These are phyloP conservation scores for Nidula niveotomentosa DNA, from an alignment of 1,284 basidiomycete genomes.

Conservation along the genomic window DNA sequence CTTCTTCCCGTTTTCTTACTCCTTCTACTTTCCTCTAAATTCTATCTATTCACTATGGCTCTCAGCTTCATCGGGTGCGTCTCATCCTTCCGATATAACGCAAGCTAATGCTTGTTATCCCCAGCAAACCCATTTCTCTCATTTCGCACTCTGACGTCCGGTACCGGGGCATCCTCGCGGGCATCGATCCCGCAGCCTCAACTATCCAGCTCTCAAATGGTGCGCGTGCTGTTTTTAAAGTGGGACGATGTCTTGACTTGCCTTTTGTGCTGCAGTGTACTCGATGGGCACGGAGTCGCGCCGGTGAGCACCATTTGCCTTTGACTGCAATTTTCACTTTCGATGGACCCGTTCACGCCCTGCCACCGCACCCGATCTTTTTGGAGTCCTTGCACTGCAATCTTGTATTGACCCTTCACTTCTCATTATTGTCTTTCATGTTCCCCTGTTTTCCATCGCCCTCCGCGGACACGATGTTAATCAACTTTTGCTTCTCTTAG, in stretches of 20 bases:
- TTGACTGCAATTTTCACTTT: too few species aligned
- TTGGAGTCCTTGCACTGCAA: too few species aligned
- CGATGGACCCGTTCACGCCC: not conserved
- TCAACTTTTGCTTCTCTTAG: constrained; percentile 28
- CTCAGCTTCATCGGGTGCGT: constrained; percentile 70
- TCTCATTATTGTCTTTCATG: too few species aligned
- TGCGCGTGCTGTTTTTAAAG: constrained; percentile 26
- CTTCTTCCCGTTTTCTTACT: too few species aligned
- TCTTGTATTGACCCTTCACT: too few species aligned
- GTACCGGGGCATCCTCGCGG: constrained; percentile 84
- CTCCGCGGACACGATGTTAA: not conserved
- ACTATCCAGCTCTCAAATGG: constrained; percentile 89
- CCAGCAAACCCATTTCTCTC: constrained; percentile 87
- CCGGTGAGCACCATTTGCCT: constrained; percentile 46
- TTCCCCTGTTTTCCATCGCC: not conserved
- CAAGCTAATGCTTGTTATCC: constrained; percentile 7
- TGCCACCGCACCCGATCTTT: too few species aligned
- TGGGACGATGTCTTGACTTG: constrained; percentile 1
- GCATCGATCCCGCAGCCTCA: constrained; percentile 80
- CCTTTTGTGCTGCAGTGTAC: constrained; percentile 51
- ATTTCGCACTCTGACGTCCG: constrained; percentile 90
- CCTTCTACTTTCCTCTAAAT: too few species aligned
- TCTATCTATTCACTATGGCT: constrained; percentile 43
- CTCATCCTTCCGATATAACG: not conserved
- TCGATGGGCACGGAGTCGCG: constrained; percentile 89